Evolutionary conservation across 441 rosid species (phyloP).

Genomic region (Adansonia rubrostipa): DNA sequence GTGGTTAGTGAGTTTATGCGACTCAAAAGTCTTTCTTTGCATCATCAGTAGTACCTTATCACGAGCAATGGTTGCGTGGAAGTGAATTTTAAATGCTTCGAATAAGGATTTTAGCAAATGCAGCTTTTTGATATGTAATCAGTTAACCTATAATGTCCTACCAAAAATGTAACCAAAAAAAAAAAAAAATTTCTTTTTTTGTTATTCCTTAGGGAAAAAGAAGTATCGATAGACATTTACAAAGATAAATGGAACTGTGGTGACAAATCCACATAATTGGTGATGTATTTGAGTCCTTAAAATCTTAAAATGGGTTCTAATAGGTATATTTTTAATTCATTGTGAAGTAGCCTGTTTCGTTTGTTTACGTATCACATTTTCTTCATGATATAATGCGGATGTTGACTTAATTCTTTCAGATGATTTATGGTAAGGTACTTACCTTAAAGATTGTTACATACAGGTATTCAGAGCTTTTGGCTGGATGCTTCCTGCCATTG

Average conservation of each 20-base stretch:
- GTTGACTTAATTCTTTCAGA: conserved; percentile 17
- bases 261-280: background rate
- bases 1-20: background rate
- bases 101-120: background rate
- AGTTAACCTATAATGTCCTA: background rate
- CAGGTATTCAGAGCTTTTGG: conserved; percentile 72
- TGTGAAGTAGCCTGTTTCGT: background rate
- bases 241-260: background rate
- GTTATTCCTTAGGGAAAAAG: background rate
- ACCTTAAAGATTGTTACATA: conserved; percentile 18
- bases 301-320: background rate
- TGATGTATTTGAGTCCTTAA: background rate
- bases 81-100: background rate
- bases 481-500: conserved; percentile 85
- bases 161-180: background rate
- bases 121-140: background rate
- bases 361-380: conserved; percentile 3
- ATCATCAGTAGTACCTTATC: background rate
- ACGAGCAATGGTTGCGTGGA: background rate
- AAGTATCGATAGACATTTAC: background rate
- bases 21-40: background rate
- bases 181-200: background rate
- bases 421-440: background rate
- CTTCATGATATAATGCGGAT: conserved; percentile 16
- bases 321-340: background rate